A percentile compares a stretch with the other conserved stretches of the same genome.
These are phyloP conservation scores for Pseudogymnoascus sp. DNA, from an alignment of 2,329 filamentous ascomycete species.

Conservation along the genomic window DNA sequence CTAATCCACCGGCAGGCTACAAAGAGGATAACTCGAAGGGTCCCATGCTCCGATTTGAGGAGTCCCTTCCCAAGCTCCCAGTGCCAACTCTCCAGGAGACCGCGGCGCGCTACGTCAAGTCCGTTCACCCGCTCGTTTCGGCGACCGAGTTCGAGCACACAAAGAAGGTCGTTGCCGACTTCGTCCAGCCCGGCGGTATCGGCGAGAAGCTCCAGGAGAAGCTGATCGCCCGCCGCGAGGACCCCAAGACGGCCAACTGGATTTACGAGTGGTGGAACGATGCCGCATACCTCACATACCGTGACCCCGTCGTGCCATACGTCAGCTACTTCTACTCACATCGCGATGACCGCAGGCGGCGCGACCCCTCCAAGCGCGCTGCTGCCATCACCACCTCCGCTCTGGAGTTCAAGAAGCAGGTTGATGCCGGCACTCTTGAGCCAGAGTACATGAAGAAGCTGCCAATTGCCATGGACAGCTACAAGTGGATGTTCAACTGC, in stretches of 20 bases:
- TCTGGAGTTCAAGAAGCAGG: slow-evolving; percentile 90
- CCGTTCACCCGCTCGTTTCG: slow-evolving; percentile 66
- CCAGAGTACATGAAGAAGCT: slow-evolving; percentile 98
- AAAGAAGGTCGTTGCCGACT: slow-evolving; percentile 78
- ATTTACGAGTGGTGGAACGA: slow-evolving; percentile 98
- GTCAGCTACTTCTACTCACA: slow-evolving; percentile 99
- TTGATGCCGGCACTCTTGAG: slow-evolving; percentile 74
- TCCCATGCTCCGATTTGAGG: slow-evolving; percentile 75
- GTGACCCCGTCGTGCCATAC: slow-evolving; percentile 93
- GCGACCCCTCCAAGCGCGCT: slow-evolving; percentile 85
- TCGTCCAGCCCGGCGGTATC: slow-evolving; percentile 76
- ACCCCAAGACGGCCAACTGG: slow-evolving; percentile 86
- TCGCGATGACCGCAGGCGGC: slow-evolving; percentile 79
- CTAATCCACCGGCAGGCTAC: slow-evolving; percentile 49
- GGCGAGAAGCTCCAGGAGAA: slow-evolving; percentile 83
- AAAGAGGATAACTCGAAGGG: slow-evolving; percentile 73
- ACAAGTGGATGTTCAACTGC: slow-evolving; percentile 98
- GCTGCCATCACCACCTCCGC: slow-evolving; percentile 80
- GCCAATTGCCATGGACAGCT: slow-evolving; percentile 96
- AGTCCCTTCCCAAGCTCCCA: slow-evolving; percentile 72
- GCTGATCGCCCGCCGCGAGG: slow-evolving; percentile 67
- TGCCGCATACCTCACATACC: slow-evolving; percentile 82
- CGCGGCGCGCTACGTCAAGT: slow-evolving; percentile 70
- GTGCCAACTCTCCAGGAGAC: slow-evolving; percentile 80
- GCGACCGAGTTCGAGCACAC: slow-evolving; percentile 61